These are phyloP conservation scores for Sporothrix humicola DNA, from an alignment of 2,329 filamentous ascomycete genomes.

Conservation along the genomic window DNA sequence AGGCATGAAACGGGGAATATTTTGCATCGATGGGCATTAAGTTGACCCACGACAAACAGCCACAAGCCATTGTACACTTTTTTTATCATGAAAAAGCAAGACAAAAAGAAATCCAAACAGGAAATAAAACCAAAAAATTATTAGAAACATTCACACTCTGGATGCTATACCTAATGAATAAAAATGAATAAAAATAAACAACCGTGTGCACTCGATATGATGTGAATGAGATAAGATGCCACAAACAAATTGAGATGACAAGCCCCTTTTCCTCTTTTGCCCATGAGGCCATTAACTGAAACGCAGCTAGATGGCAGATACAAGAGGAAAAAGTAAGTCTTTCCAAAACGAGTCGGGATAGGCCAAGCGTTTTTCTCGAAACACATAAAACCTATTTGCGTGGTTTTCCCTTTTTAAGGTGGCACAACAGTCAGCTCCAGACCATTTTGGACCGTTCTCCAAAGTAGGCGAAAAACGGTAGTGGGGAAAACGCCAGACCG, in stretches of 20 bases:
- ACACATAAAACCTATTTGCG: neutral
- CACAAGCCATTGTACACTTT: slow-evolving; percentile 3
- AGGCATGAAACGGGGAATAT: neutral
- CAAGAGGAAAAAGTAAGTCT: too few species aligned
- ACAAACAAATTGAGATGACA: neutral
- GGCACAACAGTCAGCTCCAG: slow-evolving; percentile 12
- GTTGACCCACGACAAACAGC: neutral
- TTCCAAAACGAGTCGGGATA: neutral
- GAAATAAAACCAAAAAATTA: neutral
- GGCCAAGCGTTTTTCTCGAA: neutral
- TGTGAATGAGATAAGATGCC: neutral
- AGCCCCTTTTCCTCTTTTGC: neutral
- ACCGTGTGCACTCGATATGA: neutral
- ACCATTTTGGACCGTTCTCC: neutral
- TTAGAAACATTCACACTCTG: neutral
- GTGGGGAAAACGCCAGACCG: neutral
- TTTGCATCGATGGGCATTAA: slow-evolving; percentile 14
- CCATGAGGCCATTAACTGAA: slow-evolving; percentile 8
- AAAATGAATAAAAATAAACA: slow-evolving; percentile 3
- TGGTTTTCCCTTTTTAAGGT: neutral
- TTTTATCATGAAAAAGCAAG: neutral
- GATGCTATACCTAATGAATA: slow-evolving; percentile 1
- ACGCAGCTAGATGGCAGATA: neutral
- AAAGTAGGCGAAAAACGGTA: too few species aligned
- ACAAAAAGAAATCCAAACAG: slow-evolving; percentile 13